A percentile compares a stretch with the other conserved stretches of the same genome.
phyloP scores from a whole-genome alignment of 768 basidiomycete species.

The Mycena maculata region DNA sequence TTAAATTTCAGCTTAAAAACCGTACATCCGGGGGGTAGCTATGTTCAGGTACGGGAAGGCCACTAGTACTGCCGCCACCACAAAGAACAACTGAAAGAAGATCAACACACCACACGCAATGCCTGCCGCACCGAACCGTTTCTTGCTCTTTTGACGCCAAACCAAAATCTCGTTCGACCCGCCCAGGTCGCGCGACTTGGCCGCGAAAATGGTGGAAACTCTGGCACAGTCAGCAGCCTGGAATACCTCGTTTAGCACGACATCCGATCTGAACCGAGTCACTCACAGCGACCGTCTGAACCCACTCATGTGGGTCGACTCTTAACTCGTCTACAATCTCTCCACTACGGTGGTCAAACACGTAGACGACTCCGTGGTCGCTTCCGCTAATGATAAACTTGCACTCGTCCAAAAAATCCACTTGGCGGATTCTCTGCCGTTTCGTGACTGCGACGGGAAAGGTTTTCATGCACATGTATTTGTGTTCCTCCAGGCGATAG shows the following conservation, averaged over 20 bases:
- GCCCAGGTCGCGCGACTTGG: slow-evolving; percentile 18
- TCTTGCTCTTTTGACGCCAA: slow-evolving; percentile 18
- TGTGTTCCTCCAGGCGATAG: slow-evolving; percentile 24
- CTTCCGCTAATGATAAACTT: slow-evolving; percentile 29
- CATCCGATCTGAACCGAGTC: neutral
- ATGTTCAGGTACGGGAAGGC: neutral
- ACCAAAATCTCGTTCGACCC: slow-evolving; percentile 19
- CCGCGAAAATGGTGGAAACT: slow-evolving; percentile 20
- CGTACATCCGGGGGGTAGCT: slow-evolving; percentile 8
- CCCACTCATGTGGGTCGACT: slow-evolving; percentile 21
- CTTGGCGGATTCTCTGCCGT: slow-evolving; percentile 20
- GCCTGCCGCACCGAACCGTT: slow-evolving; percentile 1
- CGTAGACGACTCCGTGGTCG: slow-evolving; percentile 34
- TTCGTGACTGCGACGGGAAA: slow-evolving; percentile 24
- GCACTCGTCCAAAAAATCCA: slow-evolving; percentile 24
- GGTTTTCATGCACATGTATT: slow-evolving; percentile 9
- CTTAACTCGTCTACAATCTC: slow-evolving; percentile 23
- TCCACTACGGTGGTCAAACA: slow-evolving; percentile 27
- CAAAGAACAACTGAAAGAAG: slow-evolving; percentile 15
- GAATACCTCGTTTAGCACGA: slow-evolving; percentile 12
- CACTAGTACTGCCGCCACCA: slow-evolving; percentile 6
- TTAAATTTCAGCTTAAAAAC: slow-evolving; percentile 1
- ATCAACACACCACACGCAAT: slow-evolving; percentile 7
- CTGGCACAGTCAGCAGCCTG: slow-evolving; percentile 18
- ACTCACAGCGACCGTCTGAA: slow-evolving; percentile 29